Percentiles rank a stretch among this genome's conserved stretches.
Conservation (phyloP, 768 basidiomycete genomes). For the Boletus rex-veris region DNA sequence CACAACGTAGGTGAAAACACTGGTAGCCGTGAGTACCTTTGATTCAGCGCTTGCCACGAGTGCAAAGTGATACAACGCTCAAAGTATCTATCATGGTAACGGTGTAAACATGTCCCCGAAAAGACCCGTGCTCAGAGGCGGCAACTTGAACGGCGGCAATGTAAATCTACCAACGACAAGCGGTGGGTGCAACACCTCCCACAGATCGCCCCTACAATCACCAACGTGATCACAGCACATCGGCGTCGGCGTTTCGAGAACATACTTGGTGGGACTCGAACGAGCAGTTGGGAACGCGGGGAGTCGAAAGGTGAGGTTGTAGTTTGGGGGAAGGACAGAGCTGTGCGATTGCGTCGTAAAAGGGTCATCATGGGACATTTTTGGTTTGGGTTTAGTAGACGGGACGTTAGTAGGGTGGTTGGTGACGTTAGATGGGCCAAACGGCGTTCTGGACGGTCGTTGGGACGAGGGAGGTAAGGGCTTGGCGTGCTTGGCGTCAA, state of each 20-base stretch:
- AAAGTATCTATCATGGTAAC: background rate
- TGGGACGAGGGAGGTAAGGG: slow-evolving; percentile 14
- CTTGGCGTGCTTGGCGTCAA: slow-evolving; percentile 21
- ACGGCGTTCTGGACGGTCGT: slow-evolving; percentile 11
- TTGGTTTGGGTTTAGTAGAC: background rate
- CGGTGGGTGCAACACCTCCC: slow-evolving; percentile 26
- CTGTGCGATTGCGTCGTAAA: slow-evolving; percentile 4
- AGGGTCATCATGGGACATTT: slow-evolving; percentile 10
- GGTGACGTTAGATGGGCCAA: slow-evolving; percentile 8
- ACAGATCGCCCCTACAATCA: slow-evolving; percentile 22
- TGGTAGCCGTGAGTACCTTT: too few species aligned
- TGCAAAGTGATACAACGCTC: background rate
- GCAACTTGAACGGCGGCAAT: slow-evolving; percentile 25
- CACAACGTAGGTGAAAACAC: too few species aligned
- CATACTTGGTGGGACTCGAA: background rate
- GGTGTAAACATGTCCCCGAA: slow-evolving; percentile 7
- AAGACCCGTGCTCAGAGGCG: slow-evolving; percentile 13
- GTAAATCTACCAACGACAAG: slow-evolving; percentile 15
- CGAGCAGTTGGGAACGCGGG: slow-evolving; percentile 6
- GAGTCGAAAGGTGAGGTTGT: slow-evolving; percentile 12
- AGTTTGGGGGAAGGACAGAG: background rate
- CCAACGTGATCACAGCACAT: slow-evolving; percentile 24
- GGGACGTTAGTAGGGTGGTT: slow-evolving; percentile 7
- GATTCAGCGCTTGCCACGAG: background rate
- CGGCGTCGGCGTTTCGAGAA: slow-evolving; percentile 27